Percentiles rank a stretch among this genome's conserved stretches.
Evolutionary conservation across 768 basidiomycete species (phyloP).

Genomic region (Candolleomyces efflorescens): DNA sequence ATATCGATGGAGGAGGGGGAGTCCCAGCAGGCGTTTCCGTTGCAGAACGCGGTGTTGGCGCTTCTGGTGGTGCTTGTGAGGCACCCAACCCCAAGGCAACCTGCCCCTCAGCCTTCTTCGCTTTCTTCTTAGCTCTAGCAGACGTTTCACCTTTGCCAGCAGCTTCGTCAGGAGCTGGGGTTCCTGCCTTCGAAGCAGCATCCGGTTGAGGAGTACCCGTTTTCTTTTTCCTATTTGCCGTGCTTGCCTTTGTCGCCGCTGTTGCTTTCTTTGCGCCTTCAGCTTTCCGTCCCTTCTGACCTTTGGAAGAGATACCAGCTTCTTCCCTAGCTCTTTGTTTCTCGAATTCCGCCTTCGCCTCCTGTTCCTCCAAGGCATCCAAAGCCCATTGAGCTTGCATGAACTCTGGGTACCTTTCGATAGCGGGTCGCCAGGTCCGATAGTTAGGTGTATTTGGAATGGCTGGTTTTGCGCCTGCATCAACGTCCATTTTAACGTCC

Average conservation of each 20-base stretch:
- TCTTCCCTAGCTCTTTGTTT: conserved; percentile 44
- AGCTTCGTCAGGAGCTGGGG: background rate
- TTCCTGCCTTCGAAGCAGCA: background rate
- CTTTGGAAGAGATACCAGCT: conserved; percentile 19
- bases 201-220: background rate
- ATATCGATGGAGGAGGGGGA: conserved; percentile 7
- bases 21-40: conserved; percentile 9
- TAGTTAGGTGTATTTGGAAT: conserved; percentile 15
- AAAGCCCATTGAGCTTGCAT: conserved; percentile 77
- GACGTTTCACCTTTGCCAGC: background rate
- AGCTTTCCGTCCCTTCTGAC: conserved; percentile 42
- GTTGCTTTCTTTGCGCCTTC: conserved; percentile 3
- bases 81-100: conserved; percentile 13
- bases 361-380: conserved; percentile 74
- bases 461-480: conserved; percentile 3
- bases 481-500: conserved; percentile 4
- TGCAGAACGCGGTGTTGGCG: conserved; percentile 10
- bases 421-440: conserved; percentile 72
- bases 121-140: background rate
- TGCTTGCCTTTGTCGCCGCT: background rate
- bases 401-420: conserved; percentile 82
- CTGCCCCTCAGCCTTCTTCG: conserved; percentile 8
- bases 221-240: background rate
- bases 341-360: conserved; percentile 49
- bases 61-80: background rate